A percentile compares a stretch with the other conserved stretches of the same genome.
These are phyloP conservation scores for Chrysosporium queenslandicum DNA, from an alignment of 2,329 filamentous ascomycete genomes.

Conservation along the genomic window DNA sequence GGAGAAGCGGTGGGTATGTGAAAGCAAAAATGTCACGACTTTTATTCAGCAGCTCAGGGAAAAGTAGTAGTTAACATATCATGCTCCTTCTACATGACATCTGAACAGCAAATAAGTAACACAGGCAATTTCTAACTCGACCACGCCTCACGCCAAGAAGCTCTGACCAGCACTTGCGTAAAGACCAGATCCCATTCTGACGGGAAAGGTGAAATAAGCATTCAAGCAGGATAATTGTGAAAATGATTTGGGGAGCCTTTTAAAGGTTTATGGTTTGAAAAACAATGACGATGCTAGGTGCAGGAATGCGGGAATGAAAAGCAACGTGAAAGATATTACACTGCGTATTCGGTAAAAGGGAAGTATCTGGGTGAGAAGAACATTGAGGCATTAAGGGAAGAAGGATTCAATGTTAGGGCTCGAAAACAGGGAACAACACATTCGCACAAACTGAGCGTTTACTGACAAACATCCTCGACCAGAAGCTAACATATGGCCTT, in stretches of 20 bases:
- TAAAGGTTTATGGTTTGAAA: background rate
- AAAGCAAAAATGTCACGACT: background rate
- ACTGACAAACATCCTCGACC: background rate
- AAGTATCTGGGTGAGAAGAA: conserved; percentile 2
- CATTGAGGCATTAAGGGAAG: background rate
- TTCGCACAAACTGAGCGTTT: background rate
- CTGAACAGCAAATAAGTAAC: background rate
- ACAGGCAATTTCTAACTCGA: conserved; percentile 12
- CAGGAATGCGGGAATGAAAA: background rate
- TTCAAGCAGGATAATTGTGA: background rate
- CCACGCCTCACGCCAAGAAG: conserved; percentile 10
- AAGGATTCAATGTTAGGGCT: background rate
- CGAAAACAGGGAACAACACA: background rate
- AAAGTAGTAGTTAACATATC: background rate
- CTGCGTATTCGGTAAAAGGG: conserved; percentile 1
- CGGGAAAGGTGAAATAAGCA: background rate
- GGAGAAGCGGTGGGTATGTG: too few species aligned
- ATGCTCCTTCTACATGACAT: background rate
- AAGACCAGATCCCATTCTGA: conserved; percentile 3
- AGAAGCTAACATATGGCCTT: background rate
- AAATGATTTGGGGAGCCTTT: background rate
- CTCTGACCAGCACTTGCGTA: conserved; percentile 3
- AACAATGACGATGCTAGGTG: background rate
- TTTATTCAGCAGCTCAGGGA: conserved; percentile 1
- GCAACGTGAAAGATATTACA: background rate